Percentiles rank a stretch among this genome's conserved stretches.
Evolutionary conservation across 2,329 filamentous ascomycete species (phyloP).

Genomic region (Ophiognomonia clavigignenti-juglandacearum): DNA sequence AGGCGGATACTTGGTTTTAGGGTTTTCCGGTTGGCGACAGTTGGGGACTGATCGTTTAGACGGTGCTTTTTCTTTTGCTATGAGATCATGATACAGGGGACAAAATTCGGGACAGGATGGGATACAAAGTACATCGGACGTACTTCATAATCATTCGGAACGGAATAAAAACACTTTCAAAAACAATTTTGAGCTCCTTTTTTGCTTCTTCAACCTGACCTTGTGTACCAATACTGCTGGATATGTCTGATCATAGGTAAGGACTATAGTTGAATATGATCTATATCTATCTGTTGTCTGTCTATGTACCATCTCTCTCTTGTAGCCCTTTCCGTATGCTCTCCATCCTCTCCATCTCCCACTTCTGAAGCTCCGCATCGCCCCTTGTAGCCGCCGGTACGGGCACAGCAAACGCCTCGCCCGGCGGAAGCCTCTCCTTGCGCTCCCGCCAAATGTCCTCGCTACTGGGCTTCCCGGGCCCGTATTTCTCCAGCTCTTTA

Average conservation of each 20-base stretch:
- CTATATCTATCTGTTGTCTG: neutral
- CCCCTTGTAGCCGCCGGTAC: constrained; percentile 33
- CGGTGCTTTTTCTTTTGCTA: constrained; percentile 22
- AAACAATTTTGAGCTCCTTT: too few relatives aligned
- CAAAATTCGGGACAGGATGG: constrained; percentile 24
- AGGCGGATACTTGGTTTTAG: constrained; percentile 16
- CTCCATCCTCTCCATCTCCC: constrained; percentile 32
- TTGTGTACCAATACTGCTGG: too few relatives aligned
- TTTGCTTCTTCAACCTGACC: too few relatives aligned
- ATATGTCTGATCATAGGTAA: too few relatives aligned
- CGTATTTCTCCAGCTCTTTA: constrained; percentile 62
- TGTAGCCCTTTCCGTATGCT: constrained; percentile 30
- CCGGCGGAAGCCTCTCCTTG: constrained; percentile 50
- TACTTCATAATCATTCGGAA: constrained; percentile 28
- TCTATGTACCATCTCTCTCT: neutral
- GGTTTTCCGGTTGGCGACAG: constrained; percentile 15
- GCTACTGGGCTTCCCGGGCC: constrained; percentile 61
- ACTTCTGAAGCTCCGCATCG: constrained; percentile 39
- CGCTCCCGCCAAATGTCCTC: constrained; percentile 87
- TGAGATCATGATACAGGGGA: constrained; percentile 28
- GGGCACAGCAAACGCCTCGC: constrained; percentile 37
- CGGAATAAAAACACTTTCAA: constrained; percentile 18
- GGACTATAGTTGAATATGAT: neutral
- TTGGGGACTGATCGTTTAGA: constrained; percentile 21
- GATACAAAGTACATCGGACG: constrained; percentile 23